phyloP scores from a whole-genome alignment of 192 early-diverging fungal species.

The Entomortierella lignicola region DNA sequence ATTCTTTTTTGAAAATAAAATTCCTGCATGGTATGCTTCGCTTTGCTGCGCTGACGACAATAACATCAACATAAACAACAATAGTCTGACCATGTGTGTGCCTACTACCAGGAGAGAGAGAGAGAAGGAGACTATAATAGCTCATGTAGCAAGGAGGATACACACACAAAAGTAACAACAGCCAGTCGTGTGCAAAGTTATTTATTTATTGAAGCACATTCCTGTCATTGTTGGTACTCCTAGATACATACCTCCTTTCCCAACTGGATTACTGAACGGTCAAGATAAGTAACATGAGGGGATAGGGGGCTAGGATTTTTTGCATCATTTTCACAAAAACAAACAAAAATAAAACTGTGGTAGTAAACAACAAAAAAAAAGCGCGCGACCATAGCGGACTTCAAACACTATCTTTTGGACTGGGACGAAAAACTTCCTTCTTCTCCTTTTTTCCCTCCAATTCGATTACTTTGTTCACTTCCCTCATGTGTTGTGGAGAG shows the following conservation, averaged over 20 bases:
- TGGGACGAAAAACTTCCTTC: not conserved
- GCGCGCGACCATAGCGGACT: not conserved
- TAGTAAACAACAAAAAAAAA: not conserved
- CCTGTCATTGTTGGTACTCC: no score
- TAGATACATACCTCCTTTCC: no score
- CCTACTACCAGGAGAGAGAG: not conserved
- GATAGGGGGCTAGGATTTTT: not conserved
- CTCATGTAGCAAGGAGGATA: conserved; percentile 1
- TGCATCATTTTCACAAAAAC: no score
- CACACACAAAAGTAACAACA: not conserved
- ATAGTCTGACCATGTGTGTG: not conserved
- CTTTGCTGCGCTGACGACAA: no score
- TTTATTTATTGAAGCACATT: no score
- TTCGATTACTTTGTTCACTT: not conserved
- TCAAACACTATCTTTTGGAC: no score
- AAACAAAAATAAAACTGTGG: no score
- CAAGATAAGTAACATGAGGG: not conserved
- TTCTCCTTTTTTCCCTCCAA: not conserved
- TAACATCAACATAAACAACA: no score
- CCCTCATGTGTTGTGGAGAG: no score
- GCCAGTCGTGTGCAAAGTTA: no score
- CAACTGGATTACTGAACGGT: not conserved
- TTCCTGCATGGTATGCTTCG: no score
- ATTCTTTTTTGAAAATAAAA: no score
- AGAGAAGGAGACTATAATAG: not conserved